Conservation (phyloP, 1,139 yeast genomes). For the Yamadazyma friedrichii region DNA sequence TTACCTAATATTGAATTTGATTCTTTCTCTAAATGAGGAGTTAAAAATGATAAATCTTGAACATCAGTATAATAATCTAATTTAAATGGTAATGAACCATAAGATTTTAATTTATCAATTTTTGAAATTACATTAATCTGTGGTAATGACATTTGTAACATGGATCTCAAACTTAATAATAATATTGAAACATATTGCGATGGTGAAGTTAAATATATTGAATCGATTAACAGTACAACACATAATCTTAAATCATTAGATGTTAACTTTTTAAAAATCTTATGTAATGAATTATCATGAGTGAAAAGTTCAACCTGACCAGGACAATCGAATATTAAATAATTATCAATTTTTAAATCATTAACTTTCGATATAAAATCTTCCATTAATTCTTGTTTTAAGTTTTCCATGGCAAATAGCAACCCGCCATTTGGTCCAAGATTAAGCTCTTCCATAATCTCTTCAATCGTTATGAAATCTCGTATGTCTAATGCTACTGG, state of each 20-base stretch:
- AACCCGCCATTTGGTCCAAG: conserved; percentile 96
- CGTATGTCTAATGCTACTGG: conserved; percentile 79
- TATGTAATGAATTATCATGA: conserved; percentile 40
- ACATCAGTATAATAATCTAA: conserved; percentile 90
- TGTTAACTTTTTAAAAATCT: conserved; percentile 33
- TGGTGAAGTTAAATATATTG: conserved; percentile 81
- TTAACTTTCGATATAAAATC: conserved; percentile 59
- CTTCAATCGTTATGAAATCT: conserved; percentile 83
- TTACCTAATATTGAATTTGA: conserved; percentile 59
- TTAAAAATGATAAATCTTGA: conserved; percentile 70
- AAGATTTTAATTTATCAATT: conserved; percentile 74
- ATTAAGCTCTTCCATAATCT: conserved; percentile 78
- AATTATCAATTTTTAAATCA: conserved; percentile 58
- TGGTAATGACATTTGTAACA: conserved; percentile 47
- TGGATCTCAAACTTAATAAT: conserved; percentile 71
- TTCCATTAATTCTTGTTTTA: conserved; percentile 46
- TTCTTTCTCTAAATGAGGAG: conserved; percentile 72
- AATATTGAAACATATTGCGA: conserved; percentile 88
- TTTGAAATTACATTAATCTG: conserved; percentile 66
- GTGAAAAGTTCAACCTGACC: conserved; percentile 52
- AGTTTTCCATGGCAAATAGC: conserved; percentile 80
- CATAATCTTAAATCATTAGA: conserved; percentile 70
- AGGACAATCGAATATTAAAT: conserved; percentile 84
- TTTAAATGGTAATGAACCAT: conserved; percentile 60
- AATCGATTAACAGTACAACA: conserved; percentile 85